These are phyloP conservation scores for Corchorus capsularis DNA, from an alignment of 345 rosid genomes.

Conservation along the genomic window DNA sequence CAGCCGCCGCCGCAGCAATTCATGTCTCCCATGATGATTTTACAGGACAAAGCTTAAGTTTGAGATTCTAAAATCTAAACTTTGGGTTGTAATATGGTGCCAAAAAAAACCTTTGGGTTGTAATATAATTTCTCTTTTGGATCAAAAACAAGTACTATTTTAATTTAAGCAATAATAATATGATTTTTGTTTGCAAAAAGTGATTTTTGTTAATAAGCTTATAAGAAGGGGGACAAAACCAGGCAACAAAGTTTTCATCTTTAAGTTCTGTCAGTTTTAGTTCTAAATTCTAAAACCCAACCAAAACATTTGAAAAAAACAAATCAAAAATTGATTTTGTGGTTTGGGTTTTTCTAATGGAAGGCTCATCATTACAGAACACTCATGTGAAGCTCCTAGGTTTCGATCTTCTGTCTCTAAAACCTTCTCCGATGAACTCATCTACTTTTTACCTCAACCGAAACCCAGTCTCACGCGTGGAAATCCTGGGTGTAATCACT, in stretches of 20 bases:
- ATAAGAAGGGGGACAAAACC: too few species aligned
- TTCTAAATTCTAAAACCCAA: too few species aligned
- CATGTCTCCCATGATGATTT: too few species aligned
- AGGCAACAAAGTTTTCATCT: neutral
- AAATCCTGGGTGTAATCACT: constrained; percentile 58
- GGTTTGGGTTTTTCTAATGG: constrained; percentile 27
- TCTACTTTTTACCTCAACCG: constrained; percentile 37
- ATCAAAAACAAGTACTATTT: neutral
- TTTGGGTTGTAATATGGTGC: too few species aligned
- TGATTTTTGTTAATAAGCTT: too few species aligned
- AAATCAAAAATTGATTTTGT: neutral
- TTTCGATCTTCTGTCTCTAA: constrained; percentile 49
- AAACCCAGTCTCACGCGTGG: constrained; percentile 53
- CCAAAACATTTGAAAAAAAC: neutral
- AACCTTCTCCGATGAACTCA: constrained; percentile 34
- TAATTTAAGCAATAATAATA: too few species aligned
- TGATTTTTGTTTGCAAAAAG: too few species aligned
- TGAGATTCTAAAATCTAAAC: too few species aligned
- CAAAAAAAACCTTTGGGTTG: too few species aligned
- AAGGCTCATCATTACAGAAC: constrained; percentile 30
- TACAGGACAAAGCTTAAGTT: neutral
- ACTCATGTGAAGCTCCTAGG: constrained; percentile 64
- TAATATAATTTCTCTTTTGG: too few species aligned
- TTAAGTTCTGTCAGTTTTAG: too few species aligned
- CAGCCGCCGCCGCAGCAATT: too few species aligned